Evolutionary conservation across 768 basidiomycete species (phyloP), one percentile per base, ranked within the genome.

Genomic region (Exsudoporus frostii): DNA sequence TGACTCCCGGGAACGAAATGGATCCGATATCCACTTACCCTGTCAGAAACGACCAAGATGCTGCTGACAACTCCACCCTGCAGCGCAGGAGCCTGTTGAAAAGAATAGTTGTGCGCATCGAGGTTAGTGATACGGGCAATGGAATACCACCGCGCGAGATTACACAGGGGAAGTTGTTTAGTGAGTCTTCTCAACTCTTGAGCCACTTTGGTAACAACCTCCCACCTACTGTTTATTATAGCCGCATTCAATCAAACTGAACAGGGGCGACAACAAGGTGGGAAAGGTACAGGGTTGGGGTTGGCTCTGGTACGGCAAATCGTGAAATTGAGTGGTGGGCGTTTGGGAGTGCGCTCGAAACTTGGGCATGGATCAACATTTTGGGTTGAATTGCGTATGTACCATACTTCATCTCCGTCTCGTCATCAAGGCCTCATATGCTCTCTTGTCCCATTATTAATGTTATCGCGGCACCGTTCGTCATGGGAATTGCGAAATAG

Each of bases 161-260:
- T 71, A 75, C 77, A 1, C 81, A 87, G 58, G 78, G 79, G 49
- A 88, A 87, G 61, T 71, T 88, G 17, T 89, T 89, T 62, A 84
- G 86, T 86, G 61, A 65, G 84, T 73, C 36, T 38, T 33, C 15
- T n/a, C 48, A 11, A 20, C 48, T n/a, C 27, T 7, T 32, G 25
- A 40, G 42, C 19, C 7, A 30, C 19, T 24, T 41, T 51, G 29
- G 49, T 29, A 15, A 15, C 38, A 50, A 42, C 41, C 44, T 47
- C 51, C 62, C 58, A 55, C 44, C 24, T 30, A 22, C 19, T 24
- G 13, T 19, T 42, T 40, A 37, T 14, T 34, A 20, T 53, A 88
- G 86, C 84, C 56, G 83, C 85, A 8, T 88, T 87, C 63, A 88
- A 87, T 62, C 87, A 89, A 68, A 90, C 88, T 1, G 86, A 89